Conservation (phyloP, 2,329 filamentous ascomycete genomes). For the Salinomyces thailandicus region DNA sequence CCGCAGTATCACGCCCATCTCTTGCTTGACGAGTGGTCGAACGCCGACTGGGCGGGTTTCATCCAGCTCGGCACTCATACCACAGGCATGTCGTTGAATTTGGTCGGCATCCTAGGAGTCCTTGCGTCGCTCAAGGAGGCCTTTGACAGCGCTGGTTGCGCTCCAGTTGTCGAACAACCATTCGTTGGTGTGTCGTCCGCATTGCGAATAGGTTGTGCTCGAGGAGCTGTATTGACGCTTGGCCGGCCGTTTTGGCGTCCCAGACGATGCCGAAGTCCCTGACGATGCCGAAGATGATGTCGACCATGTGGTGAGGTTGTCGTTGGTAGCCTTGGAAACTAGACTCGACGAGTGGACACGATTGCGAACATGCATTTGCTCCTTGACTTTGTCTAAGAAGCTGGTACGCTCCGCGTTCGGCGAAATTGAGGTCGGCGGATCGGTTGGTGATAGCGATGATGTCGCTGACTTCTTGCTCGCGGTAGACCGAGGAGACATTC, state of each 20-base stretch:
- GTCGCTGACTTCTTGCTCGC: too few species aligned
- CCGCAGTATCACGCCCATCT: too few species aligned
- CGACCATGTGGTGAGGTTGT: background rate
- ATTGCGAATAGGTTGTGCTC: slow-evolving; percentile 23
- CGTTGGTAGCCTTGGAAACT: background rate
- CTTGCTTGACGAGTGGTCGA: too few species aligned
- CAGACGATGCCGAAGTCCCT: background rate
- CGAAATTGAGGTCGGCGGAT: too few species aligned
- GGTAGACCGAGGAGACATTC: too few species aligned
- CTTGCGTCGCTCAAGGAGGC: slow-evolving; percentile 15
- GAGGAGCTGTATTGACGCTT: slow-evolving; percentile 2
- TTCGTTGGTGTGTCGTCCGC: slow-evolving; percentile 40
- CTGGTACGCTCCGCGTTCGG: background rate
- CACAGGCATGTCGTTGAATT: too few species aligned
- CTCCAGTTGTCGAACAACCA: slow-evolving; percentile 43
- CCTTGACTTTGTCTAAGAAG: slow-evolving; percentile 4
- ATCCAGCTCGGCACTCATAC: too few species aligned
- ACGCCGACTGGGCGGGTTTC: too few species aligned
- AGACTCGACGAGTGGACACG: background rate
- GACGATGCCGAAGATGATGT: slow-evolving; percentile 1
- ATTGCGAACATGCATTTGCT: background rate
- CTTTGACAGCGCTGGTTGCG: slow-evolving; percentile 34
- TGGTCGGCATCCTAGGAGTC: too few species aligned
- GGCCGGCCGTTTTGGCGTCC: background rate
- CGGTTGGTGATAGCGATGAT: too few species aligned